Base-by-base conservation (phyloP, 805 yeast species). In the Yamadazyma olivae region DNA sequence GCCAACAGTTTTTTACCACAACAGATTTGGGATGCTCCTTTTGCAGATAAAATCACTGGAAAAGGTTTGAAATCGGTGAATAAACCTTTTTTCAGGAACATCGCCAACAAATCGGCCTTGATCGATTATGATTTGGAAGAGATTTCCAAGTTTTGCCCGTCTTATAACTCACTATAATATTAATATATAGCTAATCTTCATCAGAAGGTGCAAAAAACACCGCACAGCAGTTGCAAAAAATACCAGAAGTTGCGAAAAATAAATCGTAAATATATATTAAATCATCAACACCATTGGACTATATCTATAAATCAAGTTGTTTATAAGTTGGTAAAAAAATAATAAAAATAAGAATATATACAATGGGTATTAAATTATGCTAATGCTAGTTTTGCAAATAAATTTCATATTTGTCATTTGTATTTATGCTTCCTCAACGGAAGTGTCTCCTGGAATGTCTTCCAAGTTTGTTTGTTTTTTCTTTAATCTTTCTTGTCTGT, bases 401-500 rank as follows among this genome's bases (percentile, higher is more conserved):
- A n/a, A n/a, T n/a, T n/a, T n/a, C n/a, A n/a, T n/a, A n/a, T n/a
- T n/a, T n/a, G n/a, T n/a, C n/a, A n/a, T n/a, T n/a, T n/a, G n/a
- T n/a, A n/a, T n/a, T n/a, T n/a, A n/a, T n/a, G n/a, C n/a, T n/a
- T n/a, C n/a, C n/a, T n/a, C n/a, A n/a, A n/a, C n/a, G n/a, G n/a
- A n/a, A n/a, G n/a, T n/a, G n/a, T n/a, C n/a, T n/a, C n/a, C n/a
- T n/a, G n/a, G n/a, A n/a, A n/a, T n/a, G n/a, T 27, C 30, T 7
- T 29, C 32, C 17, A 15, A 5, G 13, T 35, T 36, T 28, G 34
- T 27, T 17, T 35, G 30, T 38, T 55, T 58, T 46, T 49, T 50
- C 40, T 61, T 38, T 45, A 50, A 38, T 56, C 64, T 49, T 54
- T 72, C 54, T 36, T 64, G 67, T 51, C 78, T 59, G 41, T 67